A percentile compares a stretch with the other conserved stretches of the same genome.
Evolutionary conservation across 2,329 filamentous ascomycete genomes (phyloP).

Genomic region (Calonectria fujianensis): DNA sequence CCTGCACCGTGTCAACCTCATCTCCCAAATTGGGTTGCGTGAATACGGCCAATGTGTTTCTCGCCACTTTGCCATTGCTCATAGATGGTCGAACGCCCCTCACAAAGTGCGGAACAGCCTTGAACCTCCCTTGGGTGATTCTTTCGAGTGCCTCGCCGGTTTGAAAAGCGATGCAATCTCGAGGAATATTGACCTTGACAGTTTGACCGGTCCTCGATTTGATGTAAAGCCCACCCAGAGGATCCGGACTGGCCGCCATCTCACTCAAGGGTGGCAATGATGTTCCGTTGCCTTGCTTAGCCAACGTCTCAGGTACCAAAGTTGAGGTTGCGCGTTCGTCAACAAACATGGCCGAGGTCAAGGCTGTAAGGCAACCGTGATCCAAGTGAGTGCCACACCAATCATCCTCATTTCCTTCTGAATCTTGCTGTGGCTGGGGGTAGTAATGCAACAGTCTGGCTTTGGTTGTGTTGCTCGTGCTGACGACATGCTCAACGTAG

Average conservation of each 20-base stretch:
- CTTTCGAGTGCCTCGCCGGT: slow-evolving; percentile 93
- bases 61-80: slow-evolving; percentile 74
- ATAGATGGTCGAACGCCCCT: slow-evolving; percentile 79
- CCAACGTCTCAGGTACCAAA: slow-evolving; percentile 54
- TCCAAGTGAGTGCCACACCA: slow-evolving; percentile 96
- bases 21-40: slow-evolving; percentile 95
- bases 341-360: slow-evolving; percentile 97
- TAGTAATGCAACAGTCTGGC: slow-evolving; percentile 96
- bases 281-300: slow-evolving; percentile 44
- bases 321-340: slow-evolving; percentile 77
- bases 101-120: slow-evolving; percentile 97
- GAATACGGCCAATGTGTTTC: slow-evolving; percentile 96
- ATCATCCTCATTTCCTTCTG: slow-evolving; percentile 79
- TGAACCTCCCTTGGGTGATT: slow-evolving; percentile 92
- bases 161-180: slow-evolving; percentile 95
- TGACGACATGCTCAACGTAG: slow-evolving; percentile 91
- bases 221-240: slow-evolving; percentile 92
- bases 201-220: slow-evolving; percentile 87
- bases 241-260: slow-evolving; percentile 85
- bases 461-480: slow-evolving; percentile 90
- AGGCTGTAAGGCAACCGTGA: slow-evolving; percentile 93
- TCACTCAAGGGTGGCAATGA: slow-evolving; percentile 77
- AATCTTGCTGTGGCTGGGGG: slow-evolving; percentile 72
- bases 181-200: slow-evolving; percentile 93
- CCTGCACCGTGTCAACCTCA: slow-evolving; percentile 80